Percentiles rank a stretch among this genome's conserved stretches.
Evolutionary conservation across 2,329 filamentous ascomycete species (phyloP).

Genomic region (Cercospora sesami): DNA sequence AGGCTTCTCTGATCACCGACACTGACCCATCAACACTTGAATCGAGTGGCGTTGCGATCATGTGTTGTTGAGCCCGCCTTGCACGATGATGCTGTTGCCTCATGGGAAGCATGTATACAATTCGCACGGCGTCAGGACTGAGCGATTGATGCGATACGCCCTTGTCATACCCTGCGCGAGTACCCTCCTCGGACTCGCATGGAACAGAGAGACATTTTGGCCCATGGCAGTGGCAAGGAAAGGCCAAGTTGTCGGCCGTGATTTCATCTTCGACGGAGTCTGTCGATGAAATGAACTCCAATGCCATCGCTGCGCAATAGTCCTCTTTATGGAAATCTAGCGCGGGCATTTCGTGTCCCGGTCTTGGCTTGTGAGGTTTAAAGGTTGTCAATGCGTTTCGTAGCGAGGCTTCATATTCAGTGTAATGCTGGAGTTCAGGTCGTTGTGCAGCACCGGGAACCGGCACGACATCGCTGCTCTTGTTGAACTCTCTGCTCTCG

Average conservation of each 20-base stretch:
- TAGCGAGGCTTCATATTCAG: not conserved
- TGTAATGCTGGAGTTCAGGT: not conserved
- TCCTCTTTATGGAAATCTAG: not conserved
- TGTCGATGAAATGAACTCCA: not conserved
- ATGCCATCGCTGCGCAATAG: not conserved
- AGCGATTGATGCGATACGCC: not conserved
- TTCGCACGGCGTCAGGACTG: not conserved
- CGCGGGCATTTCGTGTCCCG: not conserved
- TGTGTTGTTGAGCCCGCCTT: not conserved
- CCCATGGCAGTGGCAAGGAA: not conserved
- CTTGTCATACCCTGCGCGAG: not conserved
- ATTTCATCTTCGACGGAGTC: not conserved
- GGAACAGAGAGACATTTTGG: not conserved
- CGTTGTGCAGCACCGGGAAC: not conserved
- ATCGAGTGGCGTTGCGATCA: not conserved
- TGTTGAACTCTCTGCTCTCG: not conserved
- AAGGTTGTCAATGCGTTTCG: not conserved
- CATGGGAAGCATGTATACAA: not conserved
- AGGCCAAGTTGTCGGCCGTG: not conserved
- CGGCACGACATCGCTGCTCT: not conserved
- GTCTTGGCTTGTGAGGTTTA: not conserved
- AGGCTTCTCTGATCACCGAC: not conserved
- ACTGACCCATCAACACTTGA: not conserved
- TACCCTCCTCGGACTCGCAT: not conserved
- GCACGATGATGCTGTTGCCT: not conserved